Evolutionary conservation across 2,329 filamentous ascomycete species (phyloP), one percentile per base, ranked within the genome.

Genomic region (Westerdykella ornata): DNA sequence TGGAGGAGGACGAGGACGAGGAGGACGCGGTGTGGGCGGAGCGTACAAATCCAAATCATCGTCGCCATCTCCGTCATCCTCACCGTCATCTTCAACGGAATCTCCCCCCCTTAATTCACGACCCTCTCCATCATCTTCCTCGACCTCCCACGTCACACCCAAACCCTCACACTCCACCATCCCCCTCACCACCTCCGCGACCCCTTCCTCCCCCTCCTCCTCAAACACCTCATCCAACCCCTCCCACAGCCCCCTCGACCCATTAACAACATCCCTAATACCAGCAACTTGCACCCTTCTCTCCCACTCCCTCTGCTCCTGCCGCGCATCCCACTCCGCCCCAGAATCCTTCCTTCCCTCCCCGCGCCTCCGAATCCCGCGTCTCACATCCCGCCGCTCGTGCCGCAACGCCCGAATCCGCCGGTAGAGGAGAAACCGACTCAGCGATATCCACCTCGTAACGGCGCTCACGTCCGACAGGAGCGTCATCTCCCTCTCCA

Each of bases 151-250:
- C 41, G 28, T 2, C 31, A 28, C 6, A 34, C 37, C n/a, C 41
- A 29, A 3, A 31, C 35, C 18, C 19, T 29, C 13, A 35, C 5
- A 37, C 42, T 39, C 20, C 20, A 38, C 35, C 14, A 29, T 37
- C 11, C 28, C 31, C 18, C 32, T 35, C 16, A 16, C 3, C n/a
- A 29, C n/a, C 22, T 45, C 48, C 43, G 43, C 22, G 43, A 9
- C 29, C 16, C 26, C 6, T 22, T 38, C 39, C 38, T 45, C 38
- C 46, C 31, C 13, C 31, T 17, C 3, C 39, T 13, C 29, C 37
- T 37, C n/a, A 48, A 19, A 19, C 46, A 39, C 5, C 39, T 34
- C 4, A 36, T 39, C 17, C 52, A 18, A 2, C 37, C 29, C 39
- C 42, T 18, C 33, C 3, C 46, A 26, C 2, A 48, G 16, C 5